Base-by-base conservation (phyloP, 768 basidiomycete genomes). In the Phanerochaete carnosa region DNA sequence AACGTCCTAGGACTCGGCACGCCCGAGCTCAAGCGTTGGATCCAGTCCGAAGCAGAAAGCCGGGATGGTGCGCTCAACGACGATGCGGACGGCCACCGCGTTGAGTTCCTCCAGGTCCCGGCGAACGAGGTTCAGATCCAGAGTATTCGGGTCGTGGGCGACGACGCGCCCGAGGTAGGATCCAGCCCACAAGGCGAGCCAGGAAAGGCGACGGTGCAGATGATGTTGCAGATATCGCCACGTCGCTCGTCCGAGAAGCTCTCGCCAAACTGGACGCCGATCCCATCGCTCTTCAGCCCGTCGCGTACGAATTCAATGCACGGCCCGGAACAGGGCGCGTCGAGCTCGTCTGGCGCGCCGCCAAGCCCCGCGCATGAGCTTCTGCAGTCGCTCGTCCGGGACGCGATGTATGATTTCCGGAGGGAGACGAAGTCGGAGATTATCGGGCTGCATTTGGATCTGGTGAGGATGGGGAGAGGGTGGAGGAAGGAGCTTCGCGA, bases 381-480 rank as follows among this genome's bases (percentile, higher is more conserved):
- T 28, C 70, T 92, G 61, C 82, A 83, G 57, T 78, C 78, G 25
- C 83, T 90, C 57, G 81, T 92, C 55, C 79, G 81, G 47, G 89
- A 91, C 57, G 86, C 84, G 60, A 84, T 92, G 84, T 83, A 79
- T 63, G 90, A 92, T 63, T 88, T 83, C 67, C 87, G 86, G 69
- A 77, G 79, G 63, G 88, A 91, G 70, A 85, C 83, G 25, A 80
- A 82, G 66, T 77, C 82, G n/a, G 86, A 90, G 77, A 83, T 91
- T 80, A 80, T 82, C 69, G 88, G 87, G 1, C 74, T 92, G 58
- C 90, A 92, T 72, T 66, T 92, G 62, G 90, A 92, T 67, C 67
- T 91, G 59, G 75, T 92, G 35, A 78, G 82, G 58, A 86, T 90
- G 85, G 87, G 89, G 1, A 74, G 86, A 33, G 80, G 80, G 26